Evolutionary conservation across 208 protist species (phyloP), one percentile per base, ranked within the genome.

Genomic region (Trypanosomatidae sp.): DNA sequence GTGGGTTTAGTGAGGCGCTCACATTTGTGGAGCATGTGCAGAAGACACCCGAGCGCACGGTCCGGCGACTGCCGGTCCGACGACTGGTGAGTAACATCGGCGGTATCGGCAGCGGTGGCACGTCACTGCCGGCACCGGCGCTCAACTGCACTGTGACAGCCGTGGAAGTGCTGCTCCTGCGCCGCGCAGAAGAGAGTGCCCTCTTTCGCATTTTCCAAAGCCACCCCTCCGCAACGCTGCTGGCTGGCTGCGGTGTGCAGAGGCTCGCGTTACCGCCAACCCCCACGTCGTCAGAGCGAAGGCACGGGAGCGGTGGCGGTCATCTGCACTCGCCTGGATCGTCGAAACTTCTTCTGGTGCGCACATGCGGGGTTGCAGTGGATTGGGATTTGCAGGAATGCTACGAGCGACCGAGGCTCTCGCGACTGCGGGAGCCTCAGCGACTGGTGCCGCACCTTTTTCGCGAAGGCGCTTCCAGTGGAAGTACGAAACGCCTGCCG

Each of bases 201-300:
- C 69, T 94, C 62, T 79, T 88, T 41, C 81, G 82, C 64, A 83
- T 92, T 36, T 81, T 94, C 30, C 79, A 89, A 65, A 85, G 87
- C 56, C 90, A 94, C 71, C 81, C 83, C 3, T 41, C 72, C 53
- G 82, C 82, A 3, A 49, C 80, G 0, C 67, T 78, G 39, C 69
- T 94, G 49, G 43, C 71, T 1, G 89, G 89, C 30, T 94, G 89
- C 67, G 86, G 89, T 9, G 77, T 88, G 62, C 64, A 67, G 60
- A 83, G 82, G 62, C 72, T 94, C 19, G 59, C 80, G 19, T 53
- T 94, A 25, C 69, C 73, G 36, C 77, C 69, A 17, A 71, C 19
- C 13, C 52, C 84, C 53, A 79, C 79, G 25, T 49, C 55, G 39
- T 25, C 43, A 19, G 53, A 28, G 36, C 55, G 55, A 28, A 50